Base-by-base conservation (phyloP, 176 grass and related monocot species). In the Avena insularis region DNA sequence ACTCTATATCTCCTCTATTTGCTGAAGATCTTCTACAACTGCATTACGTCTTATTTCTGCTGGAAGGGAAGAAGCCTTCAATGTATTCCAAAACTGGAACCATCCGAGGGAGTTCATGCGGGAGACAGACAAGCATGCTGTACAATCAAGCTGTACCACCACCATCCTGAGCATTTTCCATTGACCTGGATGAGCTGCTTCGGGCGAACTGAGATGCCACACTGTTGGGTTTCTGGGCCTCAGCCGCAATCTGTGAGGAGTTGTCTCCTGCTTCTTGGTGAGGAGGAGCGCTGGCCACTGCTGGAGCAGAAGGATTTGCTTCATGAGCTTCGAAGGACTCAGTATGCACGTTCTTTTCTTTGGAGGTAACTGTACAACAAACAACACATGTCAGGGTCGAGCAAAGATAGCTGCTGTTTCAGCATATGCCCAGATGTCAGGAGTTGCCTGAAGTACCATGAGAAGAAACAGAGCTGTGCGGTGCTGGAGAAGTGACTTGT, bases 271-370 rank as follows among this genome's bases (percentile, higher is more conserved):
- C 78, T 69, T 93, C 91, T 38, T 78, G 84, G 47, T 88, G 82
- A 17, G 47, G 31, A 84, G 63, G 56, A 81, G 33, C 54, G 54
- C 15, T 88, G 67, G 23, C 10, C 27, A 81, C 29, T 10, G 46
- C 6, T 38, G 66, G 31, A 87, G 84, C 21, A 46, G 36, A 86
- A 56, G 87, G 69, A 43, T 82, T 91, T 72, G 82, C 53, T 40
- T 79, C 81, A 62, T 90, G 89, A 43, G 74, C 82, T 92, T 95
- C 93, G 56, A 12, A 21, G 13, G 72, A 70, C 75, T 92, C 95
- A 40, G 67, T 12, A 16, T 91, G 91, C 27, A 71, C 58, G 6
- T 38, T 77, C 82, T 98, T 98, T 79, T 93, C 93, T 85, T 88
- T 93, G 56, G 66, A 74, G 46, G 77, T 86, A 75, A 33, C 89